Percentiles rank a stretch among this genome's conserved stretches.
These are phyloP conservation scores for Russula dissimulans DNA, from an alignment of 768 basidiomycete species.

Conservation along the genomic window DNA sequence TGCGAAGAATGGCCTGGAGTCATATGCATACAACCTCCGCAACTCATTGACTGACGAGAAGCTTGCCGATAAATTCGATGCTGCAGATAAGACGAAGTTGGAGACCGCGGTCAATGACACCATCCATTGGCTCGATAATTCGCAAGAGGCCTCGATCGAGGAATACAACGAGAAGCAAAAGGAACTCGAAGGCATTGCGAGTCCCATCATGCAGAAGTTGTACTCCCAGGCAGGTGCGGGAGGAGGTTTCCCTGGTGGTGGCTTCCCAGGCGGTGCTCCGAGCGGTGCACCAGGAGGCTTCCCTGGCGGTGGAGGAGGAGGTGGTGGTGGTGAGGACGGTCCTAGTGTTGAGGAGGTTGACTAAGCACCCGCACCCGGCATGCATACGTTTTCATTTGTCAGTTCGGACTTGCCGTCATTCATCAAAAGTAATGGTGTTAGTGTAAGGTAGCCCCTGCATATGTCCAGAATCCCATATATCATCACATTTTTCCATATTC, in stretches of 20 bases:
- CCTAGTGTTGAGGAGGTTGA: conserved; percentile 90
- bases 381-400: conserved; percentile 14
- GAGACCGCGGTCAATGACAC: conserved; percentile 73
- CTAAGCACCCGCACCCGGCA: conserved; percentile 30
- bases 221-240: conserved; percentile 51
- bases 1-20: conserved; percentile 89
- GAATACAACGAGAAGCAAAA: conserved; percentile 92
- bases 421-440: conserved; percentile 18
- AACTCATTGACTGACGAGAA: conserved; percentile 82
- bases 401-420: conserved; percentile 17
- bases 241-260: conserved; percentile 36
- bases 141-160: conserved; percentile 87
- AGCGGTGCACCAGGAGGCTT: conserved; percentile 58
- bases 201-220: conserved; percentile 63
- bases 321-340: conserved; percentile 52
- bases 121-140: conserved; percentile 77
- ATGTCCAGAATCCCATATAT: conserved; percentile 17
- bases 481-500: conserved; percentile 1
- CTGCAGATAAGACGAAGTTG: conserved; percentile 78
- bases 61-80: conserved; percentile 79
- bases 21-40: conserved; percentile 91
- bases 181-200: conserved; percentile 81
- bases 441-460: conserved; percentile 16
- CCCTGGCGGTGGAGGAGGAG: conserved; percentile 29
- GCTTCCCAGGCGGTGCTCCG: conserved; percentile 32